These are phyloP conservation scores for Pyrus communis DNA, from an alignment of 306 rosid genomes.

Conservation along the genomic window DNA sequence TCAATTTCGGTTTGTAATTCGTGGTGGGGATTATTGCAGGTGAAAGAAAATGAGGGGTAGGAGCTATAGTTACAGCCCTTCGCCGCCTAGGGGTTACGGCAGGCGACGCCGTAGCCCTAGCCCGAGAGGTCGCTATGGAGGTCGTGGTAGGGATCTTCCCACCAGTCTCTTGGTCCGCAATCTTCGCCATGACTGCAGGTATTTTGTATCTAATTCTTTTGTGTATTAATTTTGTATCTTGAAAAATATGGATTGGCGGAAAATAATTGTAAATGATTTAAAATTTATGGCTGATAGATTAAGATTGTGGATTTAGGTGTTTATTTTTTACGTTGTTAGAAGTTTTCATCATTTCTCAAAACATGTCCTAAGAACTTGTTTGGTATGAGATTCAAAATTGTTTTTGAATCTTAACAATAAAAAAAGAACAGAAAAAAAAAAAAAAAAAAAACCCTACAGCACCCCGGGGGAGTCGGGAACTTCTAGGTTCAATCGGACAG, in stretches of 20 bases:
- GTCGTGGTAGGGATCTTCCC: constrained; percentile 54
- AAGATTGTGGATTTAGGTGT: not conserved
- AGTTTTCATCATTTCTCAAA: not conserved
- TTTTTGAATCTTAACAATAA: no score
- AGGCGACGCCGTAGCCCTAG: constrained; percentile 57
- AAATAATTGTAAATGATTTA: not conserved
- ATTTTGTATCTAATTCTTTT: not conserved
- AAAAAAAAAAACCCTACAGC: no score
- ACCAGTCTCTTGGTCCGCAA: constrained; percentile 84
- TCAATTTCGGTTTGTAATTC: not conserved
- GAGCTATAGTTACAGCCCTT: constrained; percentile 78
- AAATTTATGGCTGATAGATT: not conserved
- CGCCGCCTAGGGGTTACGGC: constrained; percentile 61
- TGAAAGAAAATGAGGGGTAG: constrained; percentile 57
- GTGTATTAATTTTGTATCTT: not conserved
- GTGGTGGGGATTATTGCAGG: constrained; percentile 13
- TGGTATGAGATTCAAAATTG: no score
- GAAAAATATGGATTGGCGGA: not conserved
- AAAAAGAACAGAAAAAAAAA: no score
- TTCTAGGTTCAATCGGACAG: no score
- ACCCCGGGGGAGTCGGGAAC: no score
- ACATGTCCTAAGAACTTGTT: no score
- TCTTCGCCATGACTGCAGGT: constrained; percentile 71
- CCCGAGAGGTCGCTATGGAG: constrained; percentile 44
- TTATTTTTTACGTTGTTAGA: not conserved